Conservation (phyloP, 257 asterid species). For the Solanum virginianum region DNA sequence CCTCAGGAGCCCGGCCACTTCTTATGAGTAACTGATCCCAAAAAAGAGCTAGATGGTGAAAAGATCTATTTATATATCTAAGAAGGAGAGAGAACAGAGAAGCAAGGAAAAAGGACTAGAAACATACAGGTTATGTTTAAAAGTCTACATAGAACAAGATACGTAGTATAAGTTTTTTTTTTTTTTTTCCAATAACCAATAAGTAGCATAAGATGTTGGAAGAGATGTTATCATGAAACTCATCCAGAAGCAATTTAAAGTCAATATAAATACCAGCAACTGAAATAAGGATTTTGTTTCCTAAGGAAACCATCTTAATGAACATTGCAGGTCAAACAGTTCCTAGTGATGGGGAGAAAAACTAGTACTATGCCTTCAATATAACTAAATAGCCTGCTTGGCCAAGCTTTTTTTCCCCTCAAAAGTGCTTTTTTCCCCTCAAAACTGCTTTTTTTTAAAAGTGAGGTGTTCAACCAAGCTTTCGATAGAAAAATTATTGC, state of each 20-base stretch:
- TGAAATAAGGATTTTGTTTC: background rate
- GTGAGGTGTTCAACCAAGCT: background rate
- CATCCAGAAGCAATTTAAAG: background rate
- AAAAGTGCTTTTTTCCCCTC: background rate
- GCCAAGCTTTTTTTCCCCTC: background rate
- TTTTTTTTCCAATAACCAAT: background rate
- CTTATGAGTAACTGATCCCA: slow-evolving; percentile 71
- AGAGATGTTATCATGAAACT: background rate
- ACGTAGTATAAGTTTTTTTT: background rate
- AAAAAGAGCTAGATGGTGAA: background rate
- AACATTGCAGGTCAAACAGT: background rate
- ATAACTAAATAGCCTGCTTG: background rate
- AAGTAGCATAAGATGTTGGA: background rate
- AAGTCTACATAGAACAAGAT: background rate
- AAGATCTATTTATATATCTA: background rate
- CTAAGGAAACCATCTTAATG: background rate
- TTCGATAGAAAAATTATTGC: background rate
- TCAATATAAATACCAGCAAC: background rate
- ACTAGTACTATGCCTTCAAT: background rate
- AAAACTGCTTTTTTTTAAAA: background rate
- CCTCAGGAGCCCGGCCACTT: slow-evolving; percentile 94
- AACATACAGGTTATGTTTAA: background rate
- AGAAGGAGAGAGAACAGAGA: background rate
- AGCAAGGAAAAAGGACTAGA: background rate
- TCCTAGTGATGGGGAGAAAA: background rate